A percentile compares a stretch with the other conserved stretches of the same genome.
Evolutionary conservation across 805 yeast genomes (phyloP).

Genomic region (Metschnikowia rubicola): DNA sequence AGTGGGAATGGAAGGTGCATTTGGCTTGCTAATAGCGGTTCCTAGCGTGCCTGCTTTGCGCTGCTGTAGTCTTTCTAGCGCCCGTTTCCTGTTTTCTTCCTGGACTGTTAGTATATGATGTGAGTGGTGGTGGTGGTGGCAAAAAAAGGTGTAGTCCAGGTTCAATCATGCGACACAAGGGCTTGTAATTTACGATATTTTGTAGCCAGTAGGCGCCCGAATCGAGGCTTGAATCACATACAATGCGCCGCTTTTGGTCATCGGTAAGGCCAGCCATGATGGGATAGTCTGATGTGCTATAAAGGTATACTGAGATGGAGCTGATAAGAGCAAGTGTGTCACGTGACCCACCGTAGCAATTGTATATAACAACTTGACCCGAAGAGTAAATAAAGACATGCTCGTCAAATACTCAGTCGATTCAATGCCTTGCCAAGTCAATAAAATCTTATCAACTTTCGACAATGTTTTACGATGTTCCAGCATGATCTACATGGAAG

Average conservation of each 20-base stretch:
- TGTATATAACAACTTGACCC: no score
- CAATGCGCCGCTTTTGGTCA: constrained; percentile 34
- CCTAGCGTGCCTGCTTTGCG: constrained; percentile 25
- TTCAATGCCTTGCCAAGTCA: no score
- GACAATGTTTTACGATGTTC: no score
- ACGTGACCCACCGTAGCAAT: no score
- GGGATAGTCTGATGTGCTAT: background rate
- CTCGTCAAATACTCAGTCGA: no score
- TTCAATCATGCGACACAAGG: no score
- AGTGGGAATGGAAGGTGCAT: background rate
- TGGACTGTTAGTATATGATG: constrained; percentile 20
- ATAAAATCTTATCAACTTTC: no score
- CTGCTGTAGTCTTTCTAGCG: constrained; percentile 54
- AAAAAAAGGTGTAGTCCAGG: background rate
- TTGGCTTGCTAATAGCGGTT: constrained; percentile 1
- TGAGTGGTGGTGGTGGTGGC: constrained; percentile 1
- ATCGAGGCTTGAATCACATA: constrained; percentile 21
- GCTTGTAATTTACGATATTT: no score
- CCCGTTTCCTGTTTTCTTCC: constrained; percentile 64
- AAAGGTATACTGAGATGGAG: no score
- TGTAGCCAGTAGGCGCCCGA: no score
- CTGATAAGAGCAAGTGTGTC: no score
- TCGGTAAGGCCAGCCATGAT: constrained; percentile 25
- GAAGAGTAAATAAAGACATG: no score
- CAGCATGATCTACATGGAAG: background rate